These are phyloP conservation scores for Trametes punicea DNA, from an alignment of 768 basidiomycete genomes.

Conservation along the genomic window DNA sequence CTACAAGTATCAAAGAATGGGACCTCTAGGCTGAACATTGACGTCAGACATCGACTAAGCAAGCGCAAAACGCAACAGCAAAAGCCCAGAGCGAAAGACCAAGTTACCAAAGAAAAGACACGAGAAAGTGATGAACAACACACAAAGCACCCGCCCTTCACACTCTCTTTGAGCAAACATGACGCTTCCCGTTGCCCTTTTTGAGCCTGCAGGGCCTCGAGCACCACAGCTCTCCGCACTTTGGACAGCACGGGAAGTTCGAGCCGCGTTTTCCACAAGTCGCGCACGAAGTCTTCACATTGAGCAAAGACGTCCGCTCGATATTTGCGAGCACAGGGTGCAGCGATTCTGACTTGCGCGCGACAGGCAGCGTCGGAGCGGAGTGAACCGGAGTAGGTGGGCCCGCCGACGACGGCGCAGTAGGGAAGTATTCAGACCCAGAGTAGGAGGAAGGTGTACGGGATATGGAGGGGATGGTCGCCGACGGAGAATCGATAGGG, in stretches of 20 bases:
- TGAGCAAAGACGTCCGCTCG: conserved; percentile 29
- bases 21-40: neutral
- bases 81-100: neutral
- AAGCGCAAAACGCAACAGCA: neutral
- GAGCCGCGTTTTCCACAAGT: conserved; percentile 29
- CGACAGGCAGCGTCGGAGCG: conserved; percentile 7
- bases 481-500: conserved; percentile 10
- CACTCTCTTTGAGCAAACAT: conserved; percentile 13
- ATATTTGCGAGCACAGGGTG: conserved; percentile 28
- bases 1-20: neutral
- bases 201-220: conserved; percentile 21
- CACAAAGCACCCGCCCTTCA: neutral
- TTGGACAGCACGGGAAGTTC: conserved; percentile 33
- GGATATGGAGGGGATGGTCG: conserved; percentile 29
- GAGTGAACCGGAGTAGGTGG: conserved; percentile 26
- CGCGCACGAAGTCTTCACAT: conserved; percentile 28
- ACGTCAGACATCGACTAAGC: neutral
- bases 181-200: conserved; percentile 18
- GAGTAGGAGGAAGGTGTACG: conserved; percentile 29
- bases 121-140: neutral
- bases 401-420: conserved; percentile 28
- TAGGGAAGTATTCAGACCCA: conserved; percentile 30
- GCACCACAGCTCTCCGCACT: conserved; percentile 35
- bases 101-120: neutral
- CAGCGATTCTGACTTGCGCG: conserved; percentile 14